Evolutionary conservation across 1,284 basidiomycete species (phyloP).

Genomic region (Cutaneotrichosporon sp.): DNA sequence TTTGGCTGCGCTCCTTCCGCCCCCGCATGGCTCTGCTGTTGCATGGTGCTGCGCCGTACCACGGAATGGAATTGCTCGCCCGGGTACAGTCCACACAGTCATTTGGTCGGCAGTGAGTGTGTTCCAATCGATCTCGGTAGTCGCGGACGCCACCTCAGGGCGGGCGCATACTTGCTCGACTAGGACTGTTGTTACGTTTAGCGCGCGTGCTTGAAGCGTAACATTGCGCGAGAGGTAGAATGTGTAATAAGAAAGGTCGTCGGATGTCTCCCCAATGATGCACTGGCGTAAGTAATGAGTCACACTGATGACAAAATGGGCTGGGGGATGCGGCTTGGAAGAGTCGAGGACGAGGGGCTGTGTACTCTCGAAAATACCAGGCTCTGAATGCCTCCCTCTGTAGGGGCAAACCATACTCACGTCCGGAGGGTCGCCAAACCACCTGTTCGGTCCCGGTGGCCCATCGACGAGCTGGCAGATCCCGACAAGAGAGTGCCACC

Average conservation of each 20-base stretch:
- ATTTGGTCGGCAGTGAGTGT: neutral
- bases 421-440: constrained; percentile 34
- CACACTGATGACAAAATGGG: too few relatives aligned
- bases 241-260: constrained; percentile 20
- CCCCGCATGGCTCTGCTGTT: constrained; percentile 22
- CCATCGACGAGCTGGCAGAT: constrained; percentile 42
- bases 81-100: constrained; percentile 5
- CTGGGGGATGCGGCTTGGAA: too few relatives aligned
- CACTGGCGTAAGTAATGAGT: constrained; percentile 30
- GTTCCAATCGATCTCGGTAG: constrained; percentile 9
- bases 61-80: constrained; percentile 8
- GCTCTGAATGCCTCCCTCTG: too few relatives aligned
- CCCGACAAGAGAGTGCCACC: constrained; percentile 35
- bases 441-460: constrained; percentile 39
- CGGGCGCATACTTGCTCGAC: constrained; percentile 40
- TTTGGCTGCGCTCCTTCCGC: constrained; percentile 28
- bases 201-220: constrained; percentile 6
- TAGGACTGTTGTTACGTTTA: constrained; percentile 24
- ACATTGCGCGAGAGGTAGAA: constrained; percentile 29
- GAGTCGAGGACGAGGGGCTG: too few relatives aligned
- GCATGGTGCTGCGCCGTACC: constrained; percentile 23
- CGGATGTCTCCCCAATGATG: constrained; percentile 23
- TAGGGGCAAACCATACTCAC: constrained; percentile 21
- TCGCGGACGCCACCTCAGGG: constrained; percentile 11
- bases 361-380: too few relatives aligned